Evolutionary conservation across 306 rosid species (phyloP).

Genomic region (Crotalaria pallida): DNA sequence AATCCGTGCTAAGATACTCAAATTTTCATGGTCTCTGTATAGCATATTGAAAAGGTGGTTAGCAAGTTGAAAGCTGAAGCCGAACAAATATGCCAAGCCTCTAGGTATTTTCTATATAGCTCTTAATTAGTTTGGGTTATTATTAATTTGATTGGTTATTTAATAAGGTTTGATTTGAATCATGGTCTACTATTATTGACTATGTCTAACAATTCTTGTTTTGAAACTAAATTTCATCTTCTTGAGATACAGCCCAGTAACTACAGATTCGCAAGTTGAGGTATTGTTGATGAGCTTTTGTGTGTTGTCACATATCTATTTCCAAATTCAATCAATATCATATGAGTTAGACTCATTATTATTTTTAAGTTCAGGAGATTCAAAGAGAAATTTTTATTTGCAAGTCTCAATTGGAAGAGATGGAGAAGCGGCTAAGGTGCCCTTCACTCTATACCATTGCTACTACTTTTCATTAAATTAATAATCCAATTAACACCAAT

Average conservation of each 20-base stretch:
- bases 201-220: neutral
- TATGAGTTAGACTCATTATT: neutral
- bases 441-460: neutral
- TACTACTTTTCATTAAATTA: neutral
- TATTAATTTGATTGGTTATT: neutral
- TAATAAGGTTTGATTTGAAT: neutral
- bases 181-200: neutral
- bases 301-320: neutral
- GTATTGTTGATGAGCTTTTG: slow-evolving; percentile 22
- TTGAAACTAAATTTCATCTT: neutral
- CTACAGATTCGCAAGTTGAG: slow-evolving; percentile 41
- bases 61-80: slow-evolving; percentile 33
- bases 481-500: neutral
- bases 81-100: slow-evolving; percentile 25
- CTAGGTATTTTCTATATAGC: slow-evolving; percentile 31
- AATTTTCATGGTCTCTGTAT: neutral
- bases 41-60: slow-evolving; percentile 40
- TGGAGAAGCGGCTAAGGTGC: slow-evolving; percentile 49
- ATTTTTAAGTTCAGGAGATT: slow-evolving; percentile 33
- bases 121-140: neutral
- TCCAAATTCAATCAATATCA: neutral
- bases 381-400: slow-evolving; percentile 35
- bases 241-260: slow-evolving; percentile 33
- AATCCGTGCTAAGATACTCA: neutral
- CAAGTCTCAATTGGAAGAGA: slow-evolving; percentile 43